Percentiles rank a stretch among this genome's conserved stretches.
Evolutionary conservation across 768 basidiomycete genomes (phyloP).

Genomic region (Kondoa subrosea): DNA sequence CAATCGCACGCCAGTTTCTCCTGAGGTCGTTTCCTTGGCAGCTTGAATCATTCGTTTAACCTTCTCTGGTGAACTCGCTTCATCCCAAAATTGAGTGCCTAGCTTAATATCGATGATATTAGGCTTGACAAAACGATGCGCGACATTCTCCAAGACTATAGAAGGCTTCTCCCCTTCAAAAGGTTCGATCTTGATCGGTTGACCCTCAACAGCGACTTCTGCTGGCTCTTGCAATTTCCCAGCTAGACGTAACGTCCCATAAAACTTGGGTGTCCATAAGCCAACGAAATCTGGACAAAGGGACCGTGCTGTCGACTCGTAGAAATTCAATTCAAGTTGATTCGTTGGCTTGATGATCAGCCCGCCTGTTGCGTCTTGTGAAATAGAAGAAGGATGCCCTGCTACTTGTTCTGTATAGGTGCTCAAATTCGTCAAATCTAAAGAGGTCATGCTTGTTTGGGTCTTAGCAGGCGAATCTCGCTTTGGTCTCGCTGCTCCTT

Average conservation of each 20-base stretch:
- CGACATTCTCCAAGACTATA: slow-evolving; percentile 70
- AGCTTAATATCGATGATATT: slow-evolving; percentile 86
- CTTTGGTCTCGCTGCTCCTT: too few species aligned
- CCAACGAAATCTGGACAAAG: slow-evolving; percentile 20
- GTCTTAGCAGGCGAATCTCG: too few species aligned
- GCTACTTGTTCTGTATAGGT: slow-evolving; percentile 45
- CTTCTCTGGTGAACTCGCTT: slow-evolving; percentile 51
- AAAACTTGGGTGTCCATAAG: slow-evolving; percentile 54
- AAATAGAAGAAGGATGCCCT: slow-evolving; percentile 55
- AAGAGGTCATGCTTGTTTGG: slow-evolving; percentile 2
- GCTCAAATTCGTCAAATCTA: background rate
- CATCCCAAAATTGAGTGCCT: slow-evolving; percentile 59
- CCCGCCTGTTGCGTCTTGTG: slow-evolving; percentile 51
- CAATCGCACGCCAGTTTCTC: slow-evolving; percentile 57
- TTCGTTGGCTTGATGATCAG: slow-evolving; percentile 58
- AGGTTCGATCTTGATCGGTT: slow-evolving; percentile 18
- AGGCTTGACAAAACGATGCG: slow-evolving; percentile 55
- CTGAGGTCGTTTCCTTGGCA: slow-evolving; percentile 55
- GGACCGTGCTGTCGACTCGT: slow-evolving; percentile 39
- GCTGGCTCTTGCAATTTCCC: slow-evolving; percentile 35
- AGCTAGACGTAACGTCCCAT: slow-evolving; percentile 58
- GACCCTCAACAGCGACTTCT: background rate
- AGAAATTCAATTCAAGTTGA: slow-evolving; percentile 52
- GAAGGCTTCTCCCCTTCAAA: slow-evolving; percentile 35
- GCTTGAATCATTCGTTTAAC: slow-evolving; percentile 53